These are phyloP conservation scores for Ceratocystis alfenasii DNA, from an alignment of 2,329 filamentous ascomycete species.

Conservation along the genomic window DNA sequence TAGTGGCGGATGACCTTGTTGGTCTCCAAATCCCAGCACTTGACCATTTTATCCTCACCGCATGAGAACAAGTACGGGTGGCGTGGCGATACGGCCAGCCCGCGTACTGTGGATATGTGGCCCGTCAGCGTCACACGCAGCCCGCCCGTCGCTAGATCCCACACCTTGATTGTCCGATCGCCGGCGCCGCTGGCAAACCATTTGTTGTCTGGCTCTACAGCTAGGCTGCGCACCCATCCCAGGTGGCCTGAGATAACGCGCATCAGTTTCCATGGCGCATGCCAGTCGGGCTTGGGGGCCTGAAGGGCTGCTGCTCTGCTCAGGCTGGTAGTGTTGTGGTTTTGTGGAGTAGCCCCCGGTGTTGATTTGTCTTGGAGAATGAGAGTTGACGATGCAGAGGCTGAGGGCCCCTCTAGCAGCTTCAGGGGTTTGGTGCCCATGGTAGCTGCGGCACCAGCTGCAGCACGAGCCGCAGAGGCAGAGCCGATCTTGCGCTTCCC, in stretches of 20 bases:
- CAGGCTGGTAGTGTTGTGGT: slow-evolving; percentile 24
- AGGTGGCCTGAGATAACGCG: slow-evolving; percentile 92
- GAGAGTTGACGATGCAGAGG: slow-evolving; percentile 26
- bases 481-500: slow-evolving; percentile 19
- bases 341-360: slow-evolving; percentile 17
- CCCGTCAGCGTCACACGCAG: slow-evolving; percentile 78
- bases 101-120: slow-evolving; percentile 86
- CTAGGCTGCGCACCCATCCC: slow-evolving; percentile 82
- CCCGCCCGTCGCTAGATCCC: slow-evolving; percentile 84
- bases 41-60: slow-evolving; percentile 99
- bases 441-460: slow-evolving; percentile 29
- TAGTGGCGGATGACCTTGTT: slow-evolving; percentile 98
- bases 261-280: slow-evolving; percentile 97
- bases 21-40: slow-evolving; percentile 99
- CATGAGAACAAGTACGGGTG: slow-evolving; percentile 97
- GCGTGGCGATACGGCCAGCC: slow-evolving; percentile 78
- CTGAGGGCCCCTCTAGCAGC: slow-evolving; percentile 37
- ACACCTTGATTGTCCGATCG: slow-evolving; percentile 96
- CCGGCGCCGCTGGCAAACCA: slow-evolving; percentile 96
- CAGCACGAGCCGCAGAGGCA: slow-evolving; percentile 5
- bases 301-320: slow-evolving; percentile 28
- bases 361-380: background rate
- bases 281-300: slow-evolving; percentile 75
- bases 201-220: slow-evolving; percentile 90
- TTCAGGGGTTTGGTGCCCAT: slow-evolving; percentile 25